Base-by-base conservation (phyloP, 139 green algal species). In the Astrephomene gubernaculifera region DNA sequence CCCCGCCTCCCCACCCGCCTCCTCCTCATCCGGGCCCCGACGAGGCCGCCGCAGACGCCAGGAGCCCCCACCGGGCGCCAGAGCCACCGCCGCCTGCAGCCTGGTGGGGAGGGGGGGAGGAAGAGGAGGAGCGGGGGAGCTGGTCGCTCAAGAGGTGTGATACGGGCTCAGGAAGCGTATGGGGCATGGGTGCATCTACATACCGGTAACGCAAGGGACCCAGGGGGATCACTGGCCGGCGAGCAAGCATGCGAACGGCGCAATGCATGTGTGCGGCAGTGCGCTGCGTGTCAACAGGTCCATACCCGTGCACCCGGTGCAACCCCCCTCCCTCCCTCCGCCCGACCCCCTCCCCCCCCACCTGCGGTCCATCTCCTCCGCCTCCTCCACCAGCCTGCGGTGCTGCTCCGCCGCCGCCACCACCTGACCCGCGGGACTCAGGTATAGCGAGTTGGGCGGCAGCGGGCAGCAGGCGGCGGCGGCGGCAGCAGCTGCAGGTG, bases 11-110 rank as follows among this genome's bases (percentile, higher is more conserved):
- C 17, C 49, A 17, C 49, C 49, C 49, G 14, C 49, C 49, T 57
- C 49, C 49, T 17, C 49, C 49, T 57, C 49, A 12, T 17, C 17
- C 49, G 49, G 17, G 14, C 57, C 22, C 68, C 10, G 39, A 2
- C 39, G 39, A 4, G 2, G 39, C 68, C 68, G 7, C 31, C n/a
- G 68, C 7, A 75, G 68, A 38, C 68, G 39, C 14, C n/a, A 22
- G 25, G 38, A 75, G 2, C 27, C 39, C 31, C 38, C 14, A 2
- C 7, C 17, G 22, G 73, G 73, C 0, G 73, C 73, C 73, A 81
- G 73, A 29, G 73, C 73, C 4, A 14, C 21, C n/a, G 73, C 73
- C 52, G 73, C 49, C 73, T 81, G 73, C 36, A 81, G 73, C 73
- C 71, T 79, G 43, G 2, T 14, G 14, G 7, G 12, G 17, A 38